These are phyloP conservation scores for Dalbergia cultrata DNA, from an alignment of 306 rosid species.

Conservation along the genomic window DNA sequence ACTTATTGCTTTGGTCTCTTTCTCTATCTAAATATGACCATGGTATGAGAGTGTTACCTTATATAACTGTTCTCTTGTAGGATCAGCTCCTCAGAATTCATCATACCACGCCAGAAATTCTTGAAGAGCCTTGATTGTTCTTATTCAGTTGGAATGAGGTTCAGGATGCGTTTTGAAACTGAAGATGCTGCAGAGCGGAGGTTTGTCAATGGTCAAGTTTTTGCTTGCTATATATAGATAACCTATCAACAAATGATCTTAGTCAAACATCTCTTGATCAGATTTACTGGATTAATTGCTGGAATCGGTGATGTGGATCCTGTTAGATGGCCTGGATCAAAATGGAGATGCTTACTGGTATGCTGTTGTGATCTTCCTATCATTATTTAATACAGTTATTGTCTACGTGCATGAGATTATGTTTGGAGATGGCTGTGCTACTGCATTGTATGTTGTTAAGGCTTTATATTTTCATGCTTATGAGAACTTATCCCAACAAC, in stretches of 20 bases:
- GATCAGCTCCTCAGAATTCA: conserved; percentile 82
- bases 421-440: not conserved
- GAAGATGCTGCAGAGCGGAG: conserved; percentile 93
- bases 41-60: not conserved
- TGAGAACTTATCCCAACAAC: not conserved
- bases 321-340: conserved; percentile 87
- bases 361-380: not conserved
- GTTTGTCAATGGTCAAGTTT: conserved; percentile 52
- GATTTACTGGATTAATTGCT: conserved; percentile 80
- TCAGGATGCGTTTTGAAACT: conserved; percentile 86
- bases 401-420: not conserved
- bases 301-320: conserved; percentile 84
- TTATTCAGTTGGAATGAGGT: conserved; percentile 89
- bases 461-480: conserved; percentile 23
- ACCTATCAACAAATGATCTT: conserved; percentile 2
- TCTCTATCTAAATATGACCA: not conserved
- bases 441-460: not conserved
- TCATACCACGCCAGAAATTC: conserved; percentile 74
- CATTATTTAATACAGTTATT: not conserved
- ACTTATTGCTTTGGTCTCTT: not conserved
- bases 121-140: conserved; percentile 71
- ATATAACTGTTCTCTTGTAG: conserved; percentile 52
- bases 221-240: conserved; percentile 10
- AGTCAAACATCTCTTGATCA: conserved; percentile 44
- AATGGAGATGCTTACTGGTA: conserved; percentile 92